Evolutionary conservation across 495 filamentous ascomycete species (phyloP).

Genomic region (Xylaria flabelliformis): DNA sequence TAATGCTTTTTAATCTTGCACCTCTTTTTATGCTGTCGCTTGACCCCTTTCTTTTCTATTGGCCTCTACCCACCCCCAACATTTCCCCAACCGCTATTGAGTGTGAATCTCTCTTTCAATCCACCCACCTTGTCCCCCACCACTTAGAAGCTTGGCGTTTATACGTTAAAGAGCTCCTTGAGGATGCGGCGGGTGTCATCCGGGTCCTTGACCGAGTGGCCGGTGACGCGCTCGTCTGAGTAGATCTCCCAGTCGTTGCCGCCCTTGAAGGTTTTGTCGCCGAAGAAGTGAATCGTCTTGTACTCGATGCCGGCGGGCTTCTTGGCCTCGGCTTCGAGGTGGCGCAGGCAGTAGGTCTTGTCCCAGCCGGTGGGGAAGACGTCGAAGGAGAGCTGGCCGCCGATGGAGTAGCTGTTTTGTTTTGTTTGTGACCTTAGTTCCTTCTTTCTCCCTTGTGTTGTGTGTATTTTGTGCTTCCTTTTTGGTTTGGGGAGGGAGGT

Average conservation of each 20-base stretch:
- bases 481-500: no score
- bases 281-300: slow-evolving; percentile 94
- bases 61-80: no score
- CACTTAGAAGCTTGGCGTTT: slow-evolving; percentile 3
- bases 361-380: slow-evolving; percentile 98
- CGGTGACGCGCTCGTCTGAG: slow-evolving; percentile 76
- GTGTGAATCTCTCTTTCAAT: not conserved
- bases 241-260: slow-evolving; percentile 98
- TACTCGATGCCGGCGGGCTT: slow-evolving; percentile 72
- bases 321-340: slow-evolving; percentile 82
- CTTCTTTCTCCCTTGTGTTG: no score
- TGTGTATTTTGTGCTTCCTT: no score
- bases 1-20: not conserved
- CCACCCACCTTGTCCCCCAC: not conserved
- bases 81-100: no score
- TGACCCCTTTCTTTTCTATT: not conserved
- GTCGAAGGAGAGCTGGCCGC: slow-evolving; percentile 97
- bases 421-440: not conserved
- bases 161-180: slow-evolving; percentile 80
- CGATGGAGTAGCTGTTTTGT: slow-evolving; percentile 77
- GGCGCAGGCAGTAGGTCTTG: slow-evolving; percentile 95
- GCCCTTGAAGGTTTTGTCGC: slow-evolving; percentile 87
- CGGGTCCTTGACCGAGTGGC: slow-evolving; percentile 80
- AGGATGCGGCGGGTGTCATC: slow-evolving; percentile 80
- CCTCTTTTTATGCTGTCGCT: not conserved